Base-by-base conservation (phyloP, 2,329 filamentous ascomycete genomes). In the Xenoacremonium recifei region DNA sequence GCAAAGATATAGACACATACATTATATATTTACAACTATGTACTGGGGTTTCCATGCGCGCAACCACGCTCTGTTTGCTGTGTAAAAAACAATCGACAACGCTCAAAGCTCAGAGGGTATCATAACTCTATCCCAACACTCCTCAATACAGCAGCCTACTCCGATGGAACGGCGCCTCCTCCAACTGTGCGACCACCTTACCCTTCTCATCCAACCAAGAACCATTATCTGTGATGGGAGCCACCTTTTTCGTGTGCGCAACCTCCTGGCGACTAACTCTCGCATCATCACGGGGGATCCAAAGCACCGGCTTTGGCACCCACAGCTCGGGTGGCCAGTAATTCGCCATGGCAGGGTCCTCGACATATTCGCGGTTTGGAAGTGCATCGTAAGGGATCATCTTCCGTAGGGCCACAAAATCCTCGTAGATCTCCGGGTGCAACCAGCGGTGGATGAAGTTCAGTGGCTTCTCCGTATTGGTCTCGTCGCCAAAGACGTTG, bases 261-360 rank as follows among this genome's bases (percentile, higher is more conserved):
- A 93, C 74, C 65, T 95, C 90, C 61, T 95, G 87, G 55, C 75
- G 75, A 40, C 83, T 89, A 31, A 96, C 79, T 9, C 89, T 87
- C 18, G 82, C 78, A 2, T 76, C 67, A 57, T 96, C 90, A 44
- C 79, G 74, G 0, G 90, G 89, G 40, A 96, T 87, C 90, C 90
- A 96, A n/a, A 96, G 72, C 21, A 89, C 68, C 2, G 87, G 87
- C 66, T 53, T 74, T 51, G 47, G 79, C 73, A 18, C 65, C 77
- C 59, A 92, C 75, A 68, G 52, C 39, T 69, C 66, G 0, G 85
- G 77, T 0, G 89, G 88, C 48, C 90, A 83, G 64, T 79, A 90
- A 37, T 86, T 75, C 10, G 73, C 70, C 59, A 85, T 79, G 2
- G 80, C 69, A 37, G 83, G 74, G 0, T 75, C 70, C 0, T 79